Conservation (phyloP, 2,329 filamentous ascomycete species). For the Alternaria gaisen region DNA sequence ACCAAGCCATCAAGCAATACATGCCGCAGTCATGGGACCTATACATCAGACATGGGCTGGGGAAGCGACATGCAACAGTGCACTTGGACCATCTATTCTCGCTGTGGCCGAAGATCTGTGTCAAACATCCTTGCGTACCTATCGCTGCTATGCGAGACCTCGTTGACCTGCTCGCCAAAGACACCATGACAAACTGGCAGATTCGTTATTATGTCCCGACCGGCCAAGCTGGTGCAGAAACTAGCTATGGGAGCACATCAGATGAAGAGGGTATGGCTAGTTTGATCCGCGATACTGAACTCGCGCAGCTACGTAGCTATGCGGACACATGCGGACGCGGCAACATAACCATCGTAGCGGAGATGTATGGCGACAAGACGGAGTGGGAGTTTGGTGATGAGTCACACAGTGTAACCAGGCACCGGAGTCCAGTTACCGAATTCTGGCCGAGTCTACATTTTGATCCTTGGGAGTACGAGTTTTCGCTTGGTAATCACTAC, state of each 20-base stretch:
- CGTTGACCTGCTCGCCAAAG: slow-evolving; percentile 6
- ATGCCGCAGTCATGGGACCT: background rate
- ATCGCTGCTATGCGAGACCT: slow-evolving; percentile 1
- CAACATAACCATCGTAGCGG: background rate
- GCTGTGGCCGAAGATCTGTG: slow-evolving; percentile 3
- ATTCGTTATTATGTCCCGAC: slow-evolving; percentile 11
- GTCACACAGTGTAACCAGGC: background rate
- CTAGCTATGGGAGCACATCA: background rate
- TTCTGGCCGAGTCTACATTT: slow-evolving; percentile 11
- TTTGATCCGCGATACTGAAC: background rate
- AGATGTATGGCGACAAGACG: slow-evolving; percentile 11
- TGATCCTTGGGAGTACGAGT: background rate
- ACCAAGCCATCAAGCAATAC: slow-evolving; percentile 1
- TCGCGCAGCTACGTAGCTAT: background rate
- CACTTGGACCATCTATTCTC: slow-evolving; percentile 15
- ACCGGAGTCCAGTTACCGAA: slow-evolving; percentile 7
- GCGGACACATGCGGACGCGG: background rate
- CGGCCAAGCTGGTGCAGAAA: background rate
- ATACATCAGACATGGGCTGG: background rate
- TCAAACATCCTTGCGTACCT: background rate
- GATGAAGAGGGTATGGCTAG: background rate
- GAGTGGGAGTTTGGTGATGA: slow-evolving; percentile 5
- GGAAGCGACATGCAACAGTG: slow-evolving; percentile 2
- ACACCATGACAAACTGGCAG: slow-evolving; percentile 11
- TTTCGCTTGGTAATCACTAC: background rate